Conservation (phyloP, 1,284 basidiomycete species). For the Cystobasidium pallidum region DNA sequence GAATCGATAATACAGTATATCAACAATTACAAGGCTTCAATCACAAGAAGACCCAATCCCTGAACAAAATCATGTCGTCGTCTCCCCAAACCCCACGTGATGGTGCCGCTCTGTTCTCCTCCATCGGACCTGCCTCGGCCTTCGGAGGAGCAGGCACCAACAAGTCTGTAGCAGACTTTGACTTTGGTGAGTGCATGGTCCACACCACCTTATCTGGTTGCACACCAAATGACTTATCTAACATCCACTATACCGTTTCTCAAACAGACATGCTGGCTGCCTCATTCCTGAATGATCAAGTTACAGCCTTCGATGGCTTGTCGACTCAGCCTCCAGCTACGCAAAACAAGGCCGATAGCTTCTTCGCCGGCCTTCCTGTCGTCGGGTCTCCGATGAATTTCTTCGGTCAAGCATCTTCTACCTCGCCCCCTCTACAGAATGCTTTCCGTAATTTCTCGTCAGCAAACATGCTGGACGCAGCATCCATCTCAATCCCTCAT, state of each 20-base stretch:
- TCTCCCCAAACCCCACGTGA: slow-evolving; percentile 28
- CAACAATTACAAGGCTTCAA: slow-evolving; percentile 24
- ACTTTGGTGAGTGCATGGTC: slow-evolving; percentile 21
- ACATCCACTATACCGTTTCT: not conserved
- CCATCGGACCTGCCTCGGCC: not conserved
- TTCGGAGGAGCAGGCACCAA: slow-evolving; percentile 10
- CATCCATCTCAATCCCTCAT: not conserved
- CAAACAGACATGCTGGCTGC: slow-evolving; percentile 31
- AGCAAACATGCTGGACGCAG: not conserved
- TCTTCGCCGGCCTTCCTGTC: slow-evolving; percentile 12
- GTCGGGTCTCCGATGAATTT: not conserved
- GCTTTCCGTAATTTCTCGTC: slow-evolving; percentile 24
- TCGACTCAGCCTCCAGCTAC: slow-evolving; percentile 4
- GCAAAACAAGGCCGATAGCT: not conserved
- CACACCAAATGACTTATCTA: not conserved
- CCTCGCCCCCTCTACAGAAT: slow-evolving; percentile 7
- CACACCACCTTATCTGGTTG: not conserved
- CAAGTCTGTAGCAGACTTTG: slow-evolving; percentile 20
- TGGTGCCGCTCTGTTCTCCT: slow-evolving; percentile 6
- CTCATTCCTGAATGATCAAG: slow-evolving; percentile 34
- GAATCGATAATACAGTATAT: slow-evolving; percentile 13
- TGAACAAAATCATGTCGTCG: slow-evolving; percentile 17
- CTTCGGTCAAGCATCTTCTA: not conserved
- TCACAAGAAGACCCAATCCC: not conserved
- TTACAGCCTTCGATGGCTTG: slow-evolving; percentile 16